Conservation (phyloP, 192 early-diverging fungal genomes). For the Lunasporangiospora selenospora region DNA sequence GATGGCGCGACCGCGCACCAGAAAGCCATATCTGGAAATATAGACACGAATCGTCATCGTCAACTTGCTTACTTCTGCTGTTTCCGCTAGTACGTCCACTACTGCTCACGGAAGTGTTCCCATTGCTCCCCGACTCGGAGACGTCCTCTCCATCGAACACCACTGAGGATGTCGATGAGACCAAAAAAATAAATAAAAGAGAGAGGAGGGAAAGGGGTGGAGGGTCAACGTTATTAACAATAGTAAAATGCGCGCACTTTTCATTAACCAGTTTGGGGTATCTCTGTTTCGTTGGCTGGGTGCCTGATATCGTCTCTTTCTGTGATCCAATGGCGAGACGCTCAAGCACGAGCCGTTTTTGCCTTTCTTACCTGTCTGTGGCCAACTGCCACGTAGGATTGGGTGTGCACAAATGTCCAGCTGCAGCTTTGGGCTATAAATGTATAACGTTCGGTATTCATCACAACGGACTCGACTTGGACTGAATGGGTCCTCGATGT, state of each 20-base stretch:
- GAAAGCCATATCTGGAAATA: slow-evolving; percentile 37
- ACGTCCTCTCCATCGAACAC: slow-evolving; percentile 18
- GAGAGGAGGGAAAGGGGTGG: background rate
- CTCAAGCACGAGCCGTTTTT: too few relatives aligned
- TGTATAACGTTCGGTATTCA: slow-evolving; percentile 26
- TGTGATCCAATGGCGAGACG: too few relatives aligned
- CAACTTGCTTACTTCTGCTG: too few relatives aligned
- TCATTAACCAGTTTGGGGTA: too few relatives aligned
- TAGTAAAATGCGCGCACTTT: too few relatives aligned
- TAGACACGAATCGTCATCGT: too few relatives aligned
- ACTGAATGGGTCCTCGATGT: slow-evolving; percentile 1
- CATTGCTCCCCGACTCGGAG: slow-evolving; percentile 2
- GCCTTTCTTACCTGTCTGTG: slow-evolving; percentile 28
- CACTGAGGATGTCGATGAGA: too few relatives aligned
- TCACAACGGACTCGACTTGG: slow-evolving; percentile 5
- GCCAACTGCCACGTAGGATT: slow-evolving; percentile 9
- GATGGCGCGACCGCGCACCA: slow-evolving; percentile 16
- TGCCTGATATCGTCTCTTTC: too few relatives aligned
- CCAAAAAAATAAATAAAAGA: background rate
- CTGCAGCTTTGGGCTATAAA: slow-evolving; percentile 24
- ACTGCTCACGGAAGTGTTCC: too few relatives aligned
- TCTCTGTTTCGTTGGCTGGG: too few relatives aligned
- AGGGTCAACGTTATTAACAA: too few relatives aligned
- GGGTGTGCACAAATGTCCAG: slow-evolving; percentile 21
- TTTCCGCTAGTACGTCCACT: too few relatives aligned